These are phyloP conservation scores for Hyphodiscus hymeniophilus DNA, from an alignment of 495 filamentous ascomycete species.

Conservation along the genomic window DNA sequence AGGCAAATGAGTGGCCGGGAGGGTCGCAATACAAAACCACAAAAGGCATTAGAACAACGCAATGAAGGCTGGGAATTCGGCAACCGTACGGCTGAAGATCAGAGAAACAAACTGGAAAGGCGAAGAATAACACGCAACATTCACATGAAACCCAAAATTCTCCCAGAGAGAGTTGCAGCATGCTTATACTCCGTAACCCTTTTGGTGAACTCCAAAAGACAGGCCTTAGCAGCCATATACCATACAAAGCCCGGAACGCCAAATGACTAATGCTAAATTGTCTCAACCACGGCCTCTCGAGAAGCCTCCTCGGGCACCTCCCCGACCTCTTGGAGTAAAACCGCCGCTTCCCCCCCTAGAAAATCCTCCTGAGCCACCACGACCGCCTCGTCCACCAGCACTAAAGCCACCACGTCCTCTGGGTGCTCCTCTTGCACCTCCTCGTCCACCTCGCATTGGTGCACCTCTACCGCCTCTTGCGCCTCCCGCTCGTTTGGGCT, in stretches of 20 bases:
- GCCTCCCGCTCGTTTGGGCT: conserved; percentile 48
- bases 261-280: background rate
- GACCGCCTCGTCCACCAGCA: conserved; percentile 34
- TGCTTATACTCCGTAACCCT: background rate
- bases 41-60: no score
- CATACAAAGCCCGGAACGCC: conserved; percentile 12
- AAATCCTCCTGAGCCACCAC: conserved; percentile 22
- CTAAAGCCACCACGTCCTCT: conserved; percentile 39
- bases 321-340: conserved; percentile 35
- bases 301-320: conserved; percentile 25
- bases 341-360: conserved; percentile 34
- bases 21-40: no score
- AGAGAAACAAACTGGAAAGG: no score
- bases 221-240: conserved; percentile 6
- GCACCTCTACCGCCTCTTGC: conserved; percentile 25
- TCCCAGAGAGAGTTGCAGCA: no score
- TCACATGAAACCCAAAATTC: no score
- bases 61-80: no score
- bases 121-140: no score
- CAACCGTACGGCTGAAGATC: no score
- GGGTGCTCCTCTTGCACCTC: conserved; percentile 46
- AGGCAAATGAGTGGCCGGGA: no score
- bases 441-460: conserved; percentile 23
- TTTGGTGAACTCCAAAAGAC: conserved; percentile 5
- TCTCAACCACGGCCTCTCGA: conserved; percentile 20